Evolutionary conservation across 257 asterid species (phyloP), one percentile per base, ranked within the genome.

Genomic region (Salvia hispanica): DNA sequence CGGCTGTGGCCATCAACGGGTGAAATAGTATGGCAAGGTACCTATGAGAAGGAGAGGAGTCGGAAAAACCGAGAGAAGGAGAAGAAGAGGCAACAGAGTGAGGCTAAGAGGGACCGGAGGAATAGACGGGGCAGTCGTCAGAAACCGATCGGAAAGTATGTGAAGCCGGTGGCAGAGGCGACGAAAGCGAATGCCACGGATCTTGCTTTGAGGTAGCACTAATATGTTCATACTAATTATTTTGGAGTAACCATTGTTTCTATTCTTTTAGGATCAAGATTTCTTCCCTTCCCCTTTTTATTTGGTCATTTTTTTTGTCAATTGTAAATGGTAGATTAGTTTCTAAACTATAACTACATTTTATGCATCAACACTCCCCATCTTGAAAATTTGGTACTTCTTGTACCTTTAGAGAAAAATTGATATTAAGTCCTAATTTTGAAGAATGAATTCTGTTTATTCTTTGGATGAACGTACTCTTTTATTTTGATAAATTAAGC

Each of bases 1-100:
- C 78, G 96, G 92, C 76, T 92, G 46, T 92, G 98, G 97, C 96
- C 97, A 1, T 81, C 73, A 9, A 92, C 95, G 0, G 98, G 98
- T 0, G 98, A 92, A 71, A 77, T 88, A 2, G 84, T 83, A 71
- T 90, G 96, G 95, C 84, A 80, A 61, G 97, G 98, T 8, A 58
- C 80, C 31, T 77, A 73, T 7, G 95, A 82, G 76, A 90, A 78
- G 80, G 97, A 92, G 75, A 88, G 62, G 80, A 73, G 50, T 39
- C 36, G 47, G 77, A 86, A 82, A 67, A 82, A 67, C 14, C 79
- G 55, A 59, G 92, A 76, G 63, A 90, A 78, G 65, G 93, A 92
- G 77, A 83, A 56, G 74, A 88, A 81, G 81, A 76, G 72, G 68
- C 84, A 88, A 64, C 79, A 76, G 69, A 86, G 90, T 46, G 31